Percentiles rank a stretch among this genome's conserved stretches.
phyloP scores from a whole-genome alignment of 2,329 filamentous ascomycete species.

The Monosporascus ibericus region DNA sequence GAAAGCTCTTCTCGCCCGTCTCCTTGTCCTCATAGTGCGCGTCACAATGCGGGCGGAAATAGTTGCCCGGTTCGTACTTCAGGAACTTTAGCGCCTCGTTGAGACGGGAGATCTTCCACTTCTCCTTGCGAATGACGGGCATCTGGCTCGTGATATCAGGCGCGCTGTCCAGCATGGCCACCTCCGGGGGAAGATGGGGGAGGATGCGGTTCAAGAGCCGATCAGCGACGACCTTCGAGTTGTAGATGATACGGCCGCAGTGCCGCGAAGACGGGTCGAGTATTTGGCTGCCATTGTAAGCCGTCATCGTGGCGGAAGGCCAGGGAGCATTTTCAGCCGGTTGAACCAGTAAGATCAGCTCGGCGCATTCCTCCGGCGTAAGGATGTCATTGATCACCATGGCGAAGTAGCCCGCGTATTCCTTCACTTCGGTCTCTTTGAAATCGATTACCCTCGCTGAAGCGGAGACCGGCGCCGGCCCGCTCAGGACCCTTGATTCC shows the following conservation, averaged over 20 bases:
- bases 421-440: constrained; percentile 3
- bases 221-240: constrained; percentile 5
- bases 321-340: constrained; percentile 2
- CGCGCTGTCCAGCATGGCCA: constrained; percentile 7
- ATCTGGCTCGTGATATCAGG: constrained; percentile 9
- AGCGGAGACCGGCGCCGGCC: constrained; percentile 2
- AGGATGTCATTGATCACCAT: constrained; percentile 9
- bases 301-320: constrained; percentile 5
- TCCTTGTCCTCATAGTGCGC: constrained; percentile 3
- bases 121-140: constrained; percentile 8
- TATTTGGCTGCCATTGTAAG: constrained; percentile 5
- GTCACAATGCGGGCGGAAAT: constrained; percentile 11
- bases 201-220: constrained; percentile 9
- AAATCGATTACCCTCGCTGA: constrained; percentile 6
- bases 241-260: constrained; percentile 9
- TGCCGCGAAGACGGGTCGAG: constrained; percentile 2
- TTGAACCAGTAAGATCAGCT: constrained; percentile 5
- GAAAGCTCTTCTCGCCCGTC: constrained; percentile 5
- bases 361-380: constrained; percentile 3
- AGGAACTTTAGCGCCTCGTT: constrained; percentile 10
- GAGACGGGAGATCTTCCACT: constrained; percentile 8
- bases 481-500: constrained; percentile 1
- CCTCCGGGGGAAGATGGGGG: constrained; percentile 6
- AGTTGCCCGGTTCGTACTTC: constrained; percentile 9
- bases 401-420: constrained; percentile 7